Evolutionary conservation across 805 yeast genomes (phyloP), one percentile per base, ranked within the genome.

Genomic region (Blastobotrys chiropterorum): DNA sequence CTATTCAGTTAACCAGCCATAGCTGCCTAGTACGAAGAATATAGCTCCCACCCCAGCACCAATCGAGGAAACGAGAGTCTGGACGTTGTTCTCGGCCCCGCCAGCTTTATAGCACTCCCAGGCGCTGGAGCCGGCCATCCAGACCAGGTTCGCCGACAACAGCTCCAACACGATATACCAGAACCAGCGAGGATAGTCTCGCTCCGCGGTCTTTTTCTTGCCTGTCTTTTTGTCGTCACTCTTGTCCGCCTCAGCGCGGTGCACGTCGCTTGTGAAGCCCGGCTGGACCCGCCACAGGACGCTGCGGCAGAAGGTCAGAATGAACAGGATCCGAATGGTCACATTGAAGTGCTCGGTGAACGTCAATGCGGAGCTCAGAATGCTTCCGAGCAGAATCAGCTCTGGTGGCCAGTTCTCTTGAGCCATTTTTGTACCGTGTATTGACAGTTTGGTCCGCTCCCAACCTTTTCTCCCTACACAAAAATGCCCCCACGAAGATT

Each of bases 331-430:
- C 44, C 41, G 50, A 14, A 53, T 16, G 38, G 51, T 53, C 47
- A 50, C 38, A 21, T 49, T 52, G 41, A 48, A n/a, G 22, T 41
- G 14, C 30, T 40, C 45, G 30, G 39, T 15, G 26, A 47, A 42
- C 38, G 47, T 38, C 22, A 50, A 8, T 14, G 31, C 31, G 11
- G 48, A 3, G 6, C 52, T 21, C 2, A 40, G 6, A 4, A 48
- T 17, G 3, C 47, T 34, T 7, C 52, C 48, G 2, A 45, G 44
- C 15, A 48, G 20, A 8, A 52, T 43, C 20, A 48, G 16, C 38
- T 19, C 48, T 11, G 46, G 31, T n/a, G 54, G 54, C 54, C 54
- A 52, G 31, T 46, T 48, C 40, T 48, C 51, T n/a, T 52, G 46
- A 14, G 51, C 48, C 48, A 45, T 45, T 26, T 21, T 22, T 26